These are phyloP conservation scores for Phytophthora tubulina DNA, from an alignment of 352 stramenopile genomes.

Conservation along the genomic window DNA sequence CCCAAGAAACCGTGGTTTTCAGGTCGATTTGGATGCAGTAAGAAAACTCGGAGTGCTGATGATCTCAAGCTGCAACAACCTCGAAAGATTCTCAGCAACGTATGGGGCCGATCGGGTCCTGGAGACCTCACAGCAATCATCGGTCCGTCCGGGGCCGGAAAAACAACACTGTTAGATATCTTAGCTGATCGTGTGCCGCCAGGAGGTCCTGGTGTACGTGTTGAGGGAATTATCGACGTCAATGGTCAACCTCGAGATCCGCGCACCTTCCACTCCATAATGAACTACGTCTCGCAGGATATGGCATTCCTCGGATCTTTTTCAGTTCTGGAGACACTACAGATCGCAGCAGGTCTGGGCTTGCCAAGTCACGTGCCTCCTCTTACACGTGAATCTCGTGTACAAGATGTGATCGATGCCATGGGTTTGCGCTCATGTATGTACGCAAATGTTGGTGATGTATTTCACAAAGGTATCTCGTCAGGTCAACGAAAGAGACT, in stretches of 20 bases:
- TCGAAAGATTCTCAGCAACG: slow-evolving; percentile 60
- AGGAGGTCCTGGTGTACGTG: slow-evolving; percentile 27
- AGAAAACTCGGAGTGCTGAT: not conserved
- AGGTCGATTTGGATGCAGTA: slow-evolving; percentile 2
- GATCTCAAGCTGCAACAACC: slow-evolving; percentile 10
- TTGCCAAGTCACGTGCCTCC: slow-evolving; percentile 53
- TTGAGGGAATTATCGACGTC: slow-evolving; percentile 63
- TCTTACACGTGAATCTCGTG: slow-evolving; percentile 57
- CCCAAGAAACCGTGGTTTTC: slow-evolving; percentile 36
- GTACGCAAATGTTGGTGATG: slow-evolving; percentile 77
- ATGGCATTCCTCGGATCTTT: slow-evolving; percentile 73
- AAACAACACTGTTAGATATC: slow-evolving; percentile 74
- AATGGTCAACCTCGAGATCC: slow-evolving; percentile 54
- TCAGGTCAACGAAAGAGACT: slow-evolving; percentile 92
- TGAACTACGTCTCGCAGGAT: slow-evolving; percentile 76
- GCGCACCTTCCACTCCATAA: slow-evolving; percentile 53
- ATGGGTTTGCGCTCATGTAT: slow-evolving; percentile 69
- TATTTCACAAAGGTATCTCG: slow-evolving; percentile 89
- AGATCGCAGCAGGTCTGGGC: slow-evolving; percentile 65
- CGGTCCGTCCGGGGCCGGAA: slow-evolving; percentile 68
- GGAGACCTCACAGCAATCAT: slow-evolving; percentile 79
- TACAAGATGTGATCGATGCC: slow-evolving; percentile 74
- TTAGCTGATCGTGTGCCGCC: slow-evolving; percentile 55
- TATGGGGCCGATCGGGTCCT: slow-evolving; percentile 63
- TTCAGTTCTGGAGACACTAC: slow-evolving; percentile 71